Conservation (phyloP, 768 basidiomycete species). For the Hortiboletus flavorubellus region DNA sequence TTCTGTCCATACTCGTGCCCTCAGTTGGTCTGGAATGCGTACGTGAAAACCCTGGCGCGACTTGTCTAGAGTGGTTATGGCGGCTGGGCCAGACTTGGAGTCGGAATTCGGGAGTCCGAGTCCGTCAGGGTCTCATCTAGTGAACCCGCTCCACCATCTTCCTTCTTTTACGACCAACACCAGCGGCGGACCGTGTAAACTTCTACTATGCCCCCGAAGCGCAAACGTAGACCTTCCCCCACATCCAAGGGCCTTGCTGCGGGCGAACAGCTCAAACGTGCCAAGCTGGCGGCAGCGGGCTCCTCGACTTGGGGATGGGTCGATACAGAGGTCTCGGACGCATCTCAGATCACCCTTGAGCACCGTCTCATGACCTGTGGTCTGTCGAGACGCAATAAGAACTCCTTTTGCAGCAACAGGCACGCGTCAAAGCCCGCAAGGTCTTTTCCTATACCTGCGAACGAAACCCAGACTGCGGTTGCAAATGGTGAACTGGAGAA, state of each 20-base stretch:
- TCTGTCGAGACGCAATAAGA: slow-evolving; percentile 47
- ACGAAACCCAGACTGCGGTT: slow-evolving; percentile 10
- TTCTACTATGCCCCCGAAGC: slow-evolving; percentile 52
- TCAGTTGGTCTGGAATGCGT: background rate
- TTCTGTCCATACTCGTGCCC: slow-evolving; percentile 21
- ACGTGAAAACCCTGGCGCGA: background rate
- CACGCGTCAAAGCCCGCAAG: slow-evolving; percentile 33
- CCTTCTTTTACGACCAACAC: slow-evolving; percentile 5
- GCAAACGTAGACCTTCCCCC: slow-evolving; percentile 51
- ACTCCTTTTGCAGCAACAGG: slow-evolving; percentile 58
- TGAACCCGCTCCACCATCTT: slow-evolving; percentile 9
- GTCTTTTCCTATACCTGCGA: slow-evolving; percentile 8
- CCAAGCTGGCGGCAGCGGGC: slow-evolving; percentile 43
- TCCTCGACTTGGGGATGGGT: slow-evolving; percentile 80
- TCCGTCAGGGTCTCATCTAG: slow-evolving; percentile 14
- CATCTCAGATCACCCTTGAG: slow-evolving; percentile 60
- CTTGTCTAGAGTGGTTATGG: background rate
- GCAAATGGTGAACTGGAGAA: slow-evolving; percentile 48
- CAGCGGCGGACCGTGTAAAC: background rate
- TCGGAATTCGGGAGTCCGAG: slow-evolving; percentile 23
- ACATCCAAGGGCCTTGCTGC: slow-evolving; percentile 50
- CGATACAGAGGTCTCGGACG: slow-evolving; percentile 54
- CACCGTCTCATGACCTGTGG: slow-evolving; percentile 70
- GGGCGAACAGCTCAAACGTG: slow-evolving; percentile 62
- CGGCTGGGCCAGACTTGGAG: background rate